phyloP scores from a whole-genome alignment of 73 alveolate species.

The Urostyla sp. region DNA sequence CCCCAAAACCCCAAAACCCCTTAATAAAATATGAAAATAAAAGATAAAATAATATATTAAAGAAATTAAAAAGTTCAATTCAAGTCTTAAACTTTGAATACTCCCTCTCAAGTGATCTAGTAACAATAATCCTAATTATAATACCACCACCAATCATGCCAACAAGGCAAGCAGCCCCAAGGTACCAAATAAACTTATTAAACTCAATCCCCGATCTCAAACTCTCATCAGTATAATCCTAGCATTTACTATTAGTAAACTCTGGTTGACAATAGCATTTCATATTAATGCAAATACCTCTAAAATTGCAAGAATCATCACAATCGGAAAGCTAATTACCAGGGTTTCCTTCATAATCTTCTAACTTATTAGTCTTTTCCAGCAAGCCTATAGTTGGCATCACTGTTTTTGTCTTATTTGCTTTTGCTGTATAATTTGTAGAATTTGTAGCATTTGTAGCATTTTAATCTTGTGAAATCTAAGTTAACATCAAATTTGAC shows the following conservation, averaged over 20 bases:
- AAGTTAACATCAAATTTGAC: background rate
- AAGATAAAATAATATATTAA: no score
- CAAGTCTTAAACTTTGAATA: slow-evolving; percentile 24
- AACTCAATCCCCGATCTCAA: background rate
- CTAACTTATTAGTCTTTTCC: background rate
- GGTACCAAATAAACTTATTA: background rate
- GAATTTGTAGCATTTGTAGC: background rate
- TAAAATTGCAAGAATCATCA: background rate
- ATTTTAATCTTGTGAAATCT: background rate
- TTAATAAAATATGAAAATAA: background rate
- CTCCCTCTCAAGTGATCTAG: slow-evolving; percentile 13
- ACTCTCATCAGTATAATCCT: background rate
- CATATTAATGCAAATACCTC: slow-evolving; percentile 18
- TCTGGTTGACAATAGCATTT: slow-evolving; percentile 40
- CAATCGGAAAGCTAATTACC: slow-evolving; percentile 36
- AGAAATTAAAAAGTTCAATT: background rate
- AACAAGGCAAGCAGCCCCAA: background rate
- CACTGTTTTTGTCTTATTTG: background rate
- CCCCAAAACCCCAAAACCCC: slow-evolving; percentile 48
- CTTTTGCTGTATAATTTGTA: background rate
- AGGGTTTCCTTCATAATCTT: slow-evolving; percentile 6
- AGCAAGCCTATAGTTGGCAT: background rate
- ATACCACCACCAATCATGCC: slow-evolving; percentile 6
- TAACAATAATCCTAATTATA: background rate
- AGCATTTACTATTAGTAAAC: slow-evolving; percentile 10